These are phyloP conservation scores for Diophrys sp. DNA, from an alignment of 73 alveolate species.

Conservation along the genomic window DNA sequence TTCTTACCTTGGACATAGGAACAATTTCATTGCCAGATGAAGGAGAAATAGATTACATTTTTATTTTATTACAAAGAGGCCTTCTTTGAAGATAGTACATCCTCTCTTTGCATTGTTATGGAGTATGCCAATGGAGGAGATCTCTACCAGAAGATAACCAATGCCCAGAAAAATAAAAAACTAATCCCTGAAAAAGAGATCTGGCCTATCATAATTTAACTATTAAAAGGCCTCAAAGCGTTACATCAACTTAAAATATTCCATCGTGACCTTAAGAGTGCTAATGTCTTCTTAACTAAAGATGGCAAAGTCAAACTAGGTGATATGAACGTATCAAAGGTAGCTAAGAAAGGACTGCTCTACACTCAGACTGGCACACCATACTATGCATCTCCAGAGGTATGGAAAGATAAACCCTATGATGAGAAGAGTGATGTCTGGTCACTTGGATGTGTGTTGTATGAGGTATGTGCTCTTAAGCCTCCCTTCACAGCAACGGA, in stretches of 20 bases:
- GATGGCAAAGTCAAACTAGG: slow-evolving; percentile 72
- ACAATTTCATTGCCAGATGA: no score
- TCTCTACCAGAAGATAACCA: slow-evolving; percentile 60
- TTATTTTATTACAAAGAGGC: slow-evolving; percentile 87
- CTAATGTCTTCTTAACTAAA: slow-evolving; percentile 70
- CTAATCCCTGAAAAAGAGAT: slow-evolving; percentile 64
- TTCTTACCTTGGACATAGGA: no score
- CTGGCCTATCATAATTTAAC: slow-evolving; percentile 70
- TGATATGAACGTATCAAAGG: no score
- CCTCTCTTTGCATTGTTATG: slow-evolving; percentile 72
- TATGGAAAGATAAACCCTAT: slow-evolving; percentile 76
- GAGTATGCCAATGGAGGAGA: slow-evolving; percentile 90
- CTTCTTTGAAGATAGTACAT: slow-evolving; percentile 41
- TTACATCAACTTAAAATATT: slow-evolving; percentile 69
- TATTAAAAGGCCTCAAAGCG: slow-evolving; percentile 65
- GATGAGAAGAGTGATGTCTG: slow-evolving; percentile 90
- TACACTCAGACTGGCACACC: no score
- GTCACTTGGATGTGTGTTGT: no score
- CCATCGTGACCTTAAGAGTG: no score
- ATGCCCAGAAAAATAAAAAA: slow-evolving; percentile 44
- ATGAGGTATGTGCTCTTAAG: slow-evolving; percentile 81
- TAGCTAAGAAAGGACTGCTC: slow-evolving; percentile 72
- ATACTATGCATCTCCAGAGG: no score
- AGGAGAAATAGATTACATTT: no score
- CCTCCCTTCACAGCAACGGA: slow-evolving; percentile 88